Evolutionary conservation across 2,329 filamentous ascomycete genomes (phyloP).

Genomic region (Emergomyces pasteurianus): DNA sequence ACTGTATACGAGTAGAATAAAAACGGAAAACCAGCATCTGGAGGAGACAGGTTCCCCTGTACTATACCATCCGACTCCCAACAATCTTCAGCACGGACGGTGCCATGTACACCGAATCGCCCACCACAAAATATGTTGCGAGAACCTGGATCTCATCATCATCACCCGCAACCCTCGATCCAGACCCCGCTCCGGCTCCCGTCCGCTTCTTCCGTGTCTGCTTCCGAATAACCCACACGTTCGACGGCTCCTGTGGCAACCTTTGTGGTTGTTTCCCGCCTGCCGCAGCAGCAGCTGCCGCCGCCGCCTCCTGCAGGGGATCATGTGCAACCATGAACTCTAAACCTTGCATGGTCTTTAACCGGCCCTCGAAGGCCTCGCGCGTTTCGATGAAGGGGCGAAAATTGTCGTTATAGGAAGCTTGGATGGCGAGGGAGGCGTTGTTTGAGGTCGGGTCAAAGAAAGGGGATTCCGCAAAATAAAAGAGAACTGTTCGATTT

Average conservation of each 20-base stretch:
- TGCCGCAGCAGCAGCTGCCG: constrained; percentile 15
- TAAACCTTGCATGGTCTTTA: constrained; percentile 44
- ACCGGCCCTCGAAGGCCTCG: constrained; percentile 42
- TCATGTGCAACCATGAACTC: constrained; percentile 50
- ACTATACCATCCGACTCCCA: constrained; percentile 41
- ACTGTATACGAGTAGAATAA: not conserved
- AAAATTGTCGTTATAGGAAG: constrained; percentile 37
- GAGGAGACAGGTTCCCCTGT: constrained; percentile 6
- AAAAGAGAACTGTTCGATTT: constrained; percentile 42
- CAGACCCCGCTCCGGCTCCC: constrained; percentile 17
- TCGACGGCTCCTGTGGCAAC: constrained; percentile 34
- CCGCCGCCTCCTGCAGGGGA: constrained; percentile 37
- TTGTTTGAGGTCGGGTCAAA: constrained; percentile 52
- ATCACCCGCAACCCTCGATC: constrained; percentile 1
- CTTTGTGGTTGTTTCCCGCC: constrained; percentile 8
- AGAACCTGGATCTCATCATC: constrained; percentile 42
- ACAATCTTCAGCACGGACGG: constrained; percentile 49
- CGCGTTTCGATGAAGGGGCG: constrained; percentile 43
- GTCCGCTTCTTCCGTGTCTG: constrained; percentile 39
- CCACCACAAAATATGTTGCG: constrained; percentile 50
- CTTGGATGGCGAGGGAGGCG: constrained; percentile 42
- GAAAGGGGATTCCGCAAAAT: constrained; percentile 52
- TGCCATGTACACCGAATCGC: constrained; percentile 49
- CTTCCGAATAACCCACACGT: constrained; percentile 50
- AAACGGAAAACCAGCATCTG: not conserved